Evolutionary conservation across 73 alveolate genomes (phyloP).

Genomic region (Paramecium sonneborni): DNA sequence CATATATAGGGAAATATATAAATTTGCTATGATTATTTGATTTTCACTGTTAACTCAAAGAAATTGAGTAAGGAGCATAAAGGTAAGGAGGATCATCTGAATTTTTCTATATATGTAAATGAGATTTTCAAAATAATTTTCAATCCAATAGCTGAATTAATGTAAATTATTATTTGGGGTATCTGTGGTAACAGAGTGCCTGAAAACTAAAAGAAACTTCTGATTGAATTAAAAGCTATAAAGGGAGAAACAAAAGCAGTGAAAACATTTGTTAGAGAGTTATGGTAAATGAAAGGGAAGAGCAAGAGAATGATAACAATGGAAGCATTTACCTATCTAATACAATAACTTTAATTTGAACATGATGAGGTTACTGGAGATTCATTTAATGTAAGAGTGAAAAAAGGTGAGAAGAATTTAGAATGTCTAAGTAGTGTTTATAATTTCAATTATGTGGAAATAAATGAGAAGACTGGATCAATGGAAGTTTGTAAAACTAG

Average conservation of each 20-base stretch:
- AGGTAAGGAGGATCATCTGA: not conserved
- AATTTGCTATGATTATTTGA: constrained; percentile 20
- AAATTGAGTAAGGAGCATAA: not conserved
- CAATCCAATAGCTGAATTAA: constrained; percentile 35
- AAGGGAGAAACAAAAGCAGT: not conserved
- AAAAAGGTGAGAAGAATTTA: not conserved
- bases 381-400: not conserved
- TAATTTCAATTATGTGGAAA: not conserved
- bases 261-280: not conserved
- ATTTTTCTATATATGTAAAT: not conserved
- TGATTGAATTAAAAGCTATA: not conserved
- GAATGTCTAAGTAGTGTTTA: not conserved
- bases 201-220: not conserved
- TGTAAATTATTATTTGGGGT: not conserved
- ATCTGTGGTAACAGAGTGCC: constrained; percentile 5
- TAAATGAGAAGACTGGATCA: not conserved
- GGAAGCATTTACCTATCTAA: constrained; percentile 25
- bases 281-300: not conserved
- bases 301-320: constrained; percentile 16
- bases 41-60: not conserved
- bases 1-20: not conserved
- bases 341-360: not conserved
- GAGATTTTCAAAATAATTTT: constrained; percentile 23
- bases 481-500: not conserved
- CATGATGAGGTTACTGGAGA: constrained; percentile 15